Conservation (phyloP, 164 flowering plant species). For the Vitis cinerea region DNA sequence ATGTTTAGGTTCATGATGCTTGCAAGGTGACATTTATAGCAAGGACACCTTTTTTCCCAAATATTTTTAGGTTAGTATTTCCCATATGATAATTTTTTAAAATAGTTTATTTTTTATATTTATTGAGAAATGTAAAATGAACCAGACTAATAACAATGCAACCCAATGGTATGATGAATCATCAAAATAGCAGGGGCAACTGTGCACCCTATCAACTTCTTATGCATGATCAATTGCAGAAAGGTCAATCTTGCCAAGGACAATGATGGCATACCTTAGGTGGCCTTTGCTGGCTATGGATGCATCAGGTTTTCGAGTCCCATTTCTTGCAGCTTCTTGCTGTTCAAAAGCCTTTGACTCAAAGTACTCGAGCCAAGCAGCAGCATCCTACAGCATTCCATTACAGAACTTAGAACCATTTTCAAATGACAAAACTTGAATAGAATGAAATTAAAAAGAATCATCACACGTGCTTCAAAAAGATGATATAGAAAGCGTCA, state of each 20-base stretch:
- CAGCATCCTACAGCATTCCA: slow-evolving; percentile 80
- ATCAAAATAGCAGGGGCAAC: neutral
- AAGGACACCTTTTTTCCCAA: neutral
- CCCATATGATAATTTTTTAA: neutral
- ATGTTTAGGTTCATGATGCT: neutral
- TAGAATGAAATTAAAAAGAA: slow-evolving; percentile 2
- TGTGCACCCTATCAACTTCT: neutral
- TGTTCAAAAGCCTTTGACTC: slow-evolving; percentile 99
- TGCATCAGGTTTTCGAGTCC: slow-evolving; percentile 96
- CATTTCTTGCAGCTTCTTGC: slow-evolving; percentile 99
- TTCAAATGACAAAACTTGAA: neutral
- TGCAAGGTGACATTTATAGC: neutral
- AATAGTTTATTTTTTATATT: too few species aligned
- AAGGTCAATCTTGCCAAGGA: neutral
- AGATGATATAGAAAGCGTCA: neutral
- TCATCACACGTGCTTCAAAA: neutral
- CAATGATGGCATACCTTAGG: slow-evolving; percentile 52
- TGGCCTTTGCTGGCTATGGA: slow-evolving; percentile 99
- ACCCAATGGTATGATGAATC: neutral
- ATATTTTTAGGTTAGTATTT: neutral
- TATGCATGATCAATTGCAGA: neutral
- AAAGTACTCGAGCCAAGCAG: slow-evolving; percentile 99
- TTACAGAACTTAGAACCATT: neutral
- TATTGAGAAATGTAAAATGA: neutral
- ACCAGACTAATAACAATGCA: neutral